Percentiles rank a stretch among this genome's conserved stretches.
phyloP scores from a whole-genome alignment of 257 asterid species.

The Solanum bulbocastanum region DNA sequence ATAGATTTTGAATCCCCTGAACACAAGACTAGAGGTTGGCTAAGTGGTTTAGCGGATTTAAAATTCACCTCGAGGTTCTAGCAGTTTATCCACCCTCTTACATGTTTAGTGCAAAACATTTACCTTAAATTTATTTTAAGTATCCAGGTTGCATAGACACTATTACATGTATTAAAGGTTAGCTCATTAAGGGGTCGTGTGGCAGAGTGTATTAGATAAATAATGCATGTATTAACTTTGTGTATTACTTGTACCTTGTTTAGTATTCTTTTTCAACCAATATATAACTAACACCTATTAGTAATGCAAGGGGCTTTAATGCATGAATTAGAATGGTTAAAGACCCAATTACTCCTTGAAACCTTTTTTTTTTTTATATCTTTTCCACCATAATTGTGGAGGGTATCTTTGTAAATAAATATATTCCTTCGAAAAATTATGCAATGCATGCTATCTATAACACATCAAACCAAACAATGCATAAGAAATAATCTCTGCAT shows the following conservation, averaged over 20 bases:
- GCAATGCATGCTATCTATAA: background rate
- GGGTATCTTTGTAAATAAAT: background rate
- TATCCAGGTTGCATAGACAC: background rate
- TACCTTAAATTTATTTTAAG: background rate
- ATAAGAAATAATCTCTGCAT: background rate
- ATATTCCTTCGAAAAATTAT: no score
- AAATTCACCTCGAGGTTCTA: background rate
- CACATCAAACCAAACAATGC: background rate
- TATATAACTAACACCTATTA: background rate
- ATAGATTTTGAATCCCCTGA: background rate
- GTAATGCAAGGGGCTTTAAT: background rate
- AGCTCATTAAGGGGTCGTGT: background rate
- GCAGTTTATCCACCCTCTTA: background rate
- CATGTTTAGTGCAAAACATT: background rate
- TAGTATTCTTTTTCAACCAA: background rate
- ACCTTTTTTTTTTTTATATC: background rate
- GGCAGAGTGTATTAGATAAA: background rate
- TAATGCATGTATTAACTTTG: background rate
- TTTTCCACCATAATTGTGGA: background rate
- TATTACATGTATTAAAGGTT: background rate
- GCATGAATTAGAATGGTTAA: background rate
- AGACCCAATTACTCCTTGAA: background rate
- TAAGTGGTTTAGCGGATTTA: background rate
- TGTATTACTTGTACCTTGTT: background rate
- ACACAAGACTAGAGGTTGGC: background rate